Conservation (phyloP, 2,329 filamentous ascomycete species). For the Neofusicoccum parvum region DNA sequence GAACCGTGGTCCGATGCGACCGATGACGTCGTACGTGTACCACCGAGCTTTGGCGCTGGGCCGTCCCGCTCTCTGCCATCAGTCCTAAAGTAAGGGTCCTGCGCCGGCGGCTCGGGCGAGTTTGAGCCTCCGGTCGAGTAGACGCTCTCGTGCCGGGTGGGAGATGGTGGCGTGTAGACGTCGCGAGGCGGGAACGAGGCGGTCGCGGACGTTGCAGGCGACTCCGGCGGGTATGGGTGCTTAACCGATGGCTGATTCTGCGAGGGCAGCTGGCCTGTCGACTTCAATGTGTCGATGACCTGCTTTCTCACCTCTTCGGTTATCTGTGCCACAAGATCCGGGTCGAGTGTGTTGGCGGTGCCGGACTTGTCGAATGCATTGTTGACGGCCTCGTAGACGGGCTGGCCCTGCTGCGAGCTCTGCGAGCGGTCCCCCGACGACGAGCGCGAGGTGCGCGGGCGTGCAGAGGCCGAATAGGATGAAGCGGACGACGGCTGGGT, state of each 20-base stretch:
- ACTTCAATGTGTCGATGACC: slow-evolving; percentile 51
- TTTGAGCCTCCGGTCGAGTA: slow-evolving; percentile 33
- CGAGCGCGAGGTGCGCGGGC: slow-evolving; percentile 30
- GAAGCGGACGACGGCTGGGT: slow-evolving; percentile 24
- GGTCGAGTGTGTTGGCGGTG: slow-evolving; percentile 55
- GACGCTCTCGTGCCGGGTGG: slow-evolving; percentile 37
- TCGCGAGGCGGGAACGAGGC: slow-evolving; percentile 51
- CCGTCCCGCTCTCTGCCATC: slow-evolving; percentile 22
- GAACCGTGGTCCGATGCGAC: slow-evolving; percentile 16
- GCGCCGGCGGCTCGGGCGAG: slow-evolving; percentile 36
- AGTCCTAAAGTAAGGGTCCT: neutral
- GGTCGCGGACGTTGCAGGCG: slow-evolving; percentile 48
- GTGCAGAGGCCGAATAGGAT: slow-evolving; percentile 28
- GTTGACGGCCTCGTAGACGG: slow-evolving; percentile 60
- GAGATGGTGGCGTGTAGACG: slow-evolving; percentile 60
- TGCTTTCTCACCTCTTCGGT: slow-evolving; percentile 58
- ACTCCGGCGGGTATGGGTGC: slow-evolving; percentile 37
- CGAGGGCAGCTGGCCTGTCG: slow-evolving; percentile 38
- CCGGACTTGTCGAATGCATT: slow-evolving; percentile 57
- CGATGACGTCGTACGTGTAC: slow-evolving; percentile 25
- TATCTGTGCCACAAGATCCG: slow-evolving; percentile 63
- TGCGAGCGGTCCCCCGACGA: slow-evolving; percentile 38
- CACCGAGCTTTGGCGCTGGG: slow-evolving; percentile 35
- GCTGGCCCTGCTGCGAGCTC: slow-evolving; percentile 38
- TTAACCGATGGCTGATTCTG: slow-evolving; percentile 34